Percentiles rank a stretch among this genome's conserved stretches.
Evolutionary conservation across 805 yeast species (phyloP).

Genomic region (Blastobotrys terrestris): DNA sequence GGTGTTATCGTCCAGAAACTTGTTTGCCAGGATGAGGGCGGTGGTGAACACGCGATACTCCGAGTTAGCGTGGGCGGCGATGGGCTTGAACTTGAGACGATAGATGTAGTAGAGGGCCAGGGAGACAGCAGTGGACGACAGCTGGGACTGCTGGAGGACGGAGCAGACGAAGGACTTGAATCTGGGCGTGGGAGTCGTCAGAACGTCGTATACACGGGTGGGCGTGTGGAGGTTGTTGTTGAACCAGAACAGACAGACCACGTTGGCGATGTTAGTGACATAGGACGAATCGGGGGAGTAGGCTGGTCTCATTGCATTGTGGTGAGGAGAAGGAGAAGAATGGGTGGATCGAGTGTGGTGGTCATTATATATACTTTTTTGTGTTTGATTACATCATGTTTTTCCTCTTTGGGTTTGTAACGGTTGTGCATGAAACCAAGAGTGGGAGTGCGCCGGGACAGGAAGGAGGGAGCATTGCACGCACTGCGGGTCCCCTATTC

Average conservation of each 20-base stretch:
- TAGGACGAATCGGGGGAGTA: slow-evolving; percentile 12
- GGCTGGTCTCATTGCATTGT: background rate
- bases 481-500: too few species aligned
- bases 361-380: background rate
- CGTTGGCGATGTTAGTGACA: slow-evolving; percentile 23
- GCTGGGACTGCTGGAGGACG: slow-evolving; percentile 26
- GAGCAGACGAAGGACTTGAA: slow-evolving; percentile 26
- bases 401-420: background rate
- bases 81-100: slow-evolving; percentile 23
- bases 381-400: background rate
- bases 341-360: background rate
- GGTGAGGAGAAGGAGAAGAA: background rate
- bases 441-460: too few species aligned
- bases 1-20: slow-evolving; percentile 88
- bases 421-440: background rate
- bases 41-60: slow-evolving; percentile 43
- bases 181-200: slow-evolving; percentile 5
- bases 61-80: slow-evolving; percentile 28
- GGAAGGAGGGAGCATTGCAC: too few species aligned
- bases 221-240: slow-evolving; percentile 10
- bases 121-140: slow-evolving; percentile 28
- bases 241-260: slow-evolving; percentile 30
- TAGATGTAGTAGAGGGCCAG: slow-evolving; percentile 30
- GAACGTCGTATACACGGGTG: background rate
- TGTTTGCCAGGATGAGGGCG: slow-evolving; percentile 76